Conservation (phyloP, 2,329 filamentous ascomycete species). For the Venturia aucupariae region DNA sequence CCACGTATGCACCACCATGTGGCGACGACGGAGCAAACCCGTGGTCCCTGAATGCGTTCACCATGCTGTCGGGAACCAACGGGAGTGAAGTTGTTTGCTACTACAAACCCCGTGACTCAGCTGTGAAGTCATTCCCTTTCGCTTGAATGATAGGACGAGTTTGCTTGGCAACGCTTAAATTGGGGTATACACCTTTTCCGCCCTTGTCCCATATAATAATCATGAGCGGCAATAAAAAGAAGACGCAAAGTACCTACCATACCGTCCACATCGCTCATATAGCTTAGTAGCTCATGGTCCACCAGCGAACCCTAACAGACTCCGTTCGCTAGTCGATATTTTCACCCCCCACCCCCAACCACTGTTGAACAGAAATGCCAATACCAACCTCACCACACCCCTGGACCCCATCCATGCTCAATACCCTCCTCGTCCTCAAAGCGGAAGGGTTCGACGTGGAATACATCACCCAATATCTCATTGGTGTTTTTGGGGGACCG, state of each 20-base stretch:
- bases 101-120: constrained; percentile 1
- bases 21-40: neutral
- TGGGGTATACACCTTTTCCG: neutral
- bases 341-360: too few relatives aligned
- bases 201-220: neutral
- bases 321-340: neutral
- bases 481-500: constrained; percentile 6
- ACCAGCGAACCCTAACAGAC: neutral
- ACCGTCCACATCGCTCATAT: too few relatives aligned
- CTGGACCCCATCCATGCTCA: constrained; percentile 10
- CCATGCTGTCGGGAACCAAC: neutral
- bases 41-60: neutral
- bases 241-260: neutral
- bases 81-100: neutral
- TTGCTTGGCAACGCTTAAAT: neutral
- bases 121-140: neutral
- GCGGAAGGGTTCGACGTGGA: constrained; percentile 7
- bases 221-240: neutral
- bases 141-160: neutral
- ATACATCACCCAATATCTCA: constrained; percentile 11
- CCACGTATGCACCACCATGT: neutral
- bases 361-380: constrained; percentile 1
- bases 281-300: neutral
- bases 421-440: constrained; percentile 1
- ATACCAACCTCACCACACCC: constrained; percentile 8